Percentiles rank a stretch among this genome's conserved stretches.
These are phyloP conservation scores for Ophiostoma sp. DNA, from an alignment of 2,329 filamentous ascomycete species.

Conservation along the genomic window DNA sequence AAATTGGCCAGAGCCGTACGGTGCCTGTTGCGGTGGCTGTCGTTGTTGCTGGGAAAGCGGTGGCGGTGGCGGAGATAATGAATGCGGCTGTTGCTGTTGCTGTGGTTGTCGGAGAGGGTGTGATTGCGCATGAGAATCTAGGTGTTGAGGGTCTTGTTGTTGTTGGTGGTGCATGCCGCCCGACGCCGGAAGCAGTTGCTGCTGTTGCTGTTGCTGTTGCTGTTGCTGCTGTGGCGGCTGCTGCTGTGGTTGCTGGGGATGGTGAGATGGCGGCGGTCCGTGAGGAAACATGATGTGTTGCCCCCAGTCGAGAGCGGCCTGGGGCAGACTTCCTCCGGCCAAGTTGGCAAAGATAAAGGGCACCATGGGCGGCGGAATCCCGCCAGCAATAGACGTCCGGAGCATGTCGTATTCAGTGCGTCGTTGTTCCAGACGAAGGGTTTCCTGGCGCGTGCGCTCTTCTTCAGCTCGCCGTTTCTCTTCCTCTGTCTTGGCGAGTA, in stretches of 20 bases:
- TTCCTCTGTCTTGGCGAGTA: constrained; percentile 66
- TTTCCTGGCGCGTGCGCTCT: constrained; percentile 61
- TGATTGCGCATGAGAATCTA: not conserved
- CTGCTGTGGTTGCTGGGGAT: constrained; percentile 14
- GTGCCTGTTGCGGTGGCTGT: constrained; percentile 46
- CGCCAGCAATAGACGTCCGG: constrained; percentile 60
- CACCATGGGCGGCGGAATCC: constrained; percentile 68
- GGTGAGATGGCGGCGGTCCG: constrained; percentile 32
- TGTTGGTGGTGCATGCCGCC: not conserved
- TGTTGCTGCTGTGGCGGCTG: constrained; percentile 39
- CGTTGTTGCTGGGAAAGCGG: constrained; percentile 28
- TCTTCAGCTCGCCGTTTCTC: constrained; percentile 69
- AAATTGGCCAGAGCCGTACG: constrained; percentile 41
- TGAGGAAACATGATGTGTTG: constrained; percentile 56
- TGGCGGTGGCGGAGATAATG: not conserved
- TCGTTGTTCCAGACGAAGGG: constrained; percentile 63
- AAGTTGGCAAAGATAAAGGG: constrained; percentile 71
- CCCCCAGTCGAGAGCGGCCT: constrained; percentile 60
- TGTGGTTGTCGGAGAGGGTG: constrained; percentile 29
- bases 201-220: constrained; percentile 33
- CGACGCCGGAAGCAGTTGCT: not conserved
- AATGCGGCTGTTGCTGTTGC: constrained; percentile 18
- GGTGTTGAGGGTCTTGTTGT: not conserved
- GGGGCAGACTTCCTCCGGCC: constrained; percentile 57
- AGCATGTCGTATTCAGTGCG: constrained; percentile 69